phyloP scores from a whole-genome alignment of 495 filamentous ascomycete genomes.

The Pyrenopolyporus hunteri region DNA sequence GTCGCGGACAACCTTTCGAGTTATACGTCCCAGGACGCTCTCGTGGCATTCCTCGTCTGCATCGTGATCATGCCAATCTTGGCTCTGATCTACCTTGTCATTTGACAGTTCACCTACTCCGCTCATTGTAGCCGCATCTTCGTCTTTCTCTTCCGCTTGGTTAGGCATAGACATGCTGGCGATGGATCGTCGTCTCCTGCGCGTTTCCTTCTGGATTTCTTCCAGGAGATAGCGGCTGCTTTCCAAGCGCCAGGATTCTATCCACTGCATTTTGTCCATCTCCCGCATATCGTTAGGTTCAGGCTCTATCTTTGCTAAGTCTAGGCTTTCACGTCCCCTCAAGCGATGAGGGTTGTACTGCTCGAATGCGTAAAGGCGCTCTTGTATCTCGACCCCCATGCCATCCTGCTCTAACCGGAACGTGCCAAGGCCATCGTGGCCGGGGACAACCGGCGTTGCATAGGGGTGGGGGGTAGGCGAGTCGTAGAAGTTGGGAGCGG shows the following conservation, averaged over 20 bases:
- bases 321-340: conserved; percentile 69
- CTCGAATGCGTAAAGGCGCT: conserved; percentile 86
- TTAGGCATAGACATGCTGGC: conserved; percentile 24
- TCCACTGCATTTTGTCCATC: conserved; percentile 74
- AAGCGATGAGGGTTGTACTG: conserved; percentile 76
- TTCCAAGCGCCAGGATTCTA: conserved; percentile 91
- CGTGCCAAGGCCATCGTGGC: conserved; percentile 88
- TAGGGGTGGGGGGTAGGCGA: conserved; percentile 45
- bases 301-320: conserved; percentile 55
- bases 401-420: conserved; percentile 62
- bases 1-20: conserved; percentile 83
- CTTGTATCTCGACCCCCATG: conserved; percentile 63
- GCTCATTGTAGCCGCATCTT: conserved; percentile 31
- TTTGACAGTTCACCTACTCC: conserved; percentile 44
- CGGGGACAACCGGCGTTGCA: conserved; percentile 71
- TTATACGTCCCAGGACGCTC: conserved; percentile 80
- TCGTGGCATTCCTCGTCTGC: conserved; percentile 50
- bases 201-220: conserved; percentile 85
- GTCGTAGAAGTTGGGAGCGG: conserved; percentile 61
- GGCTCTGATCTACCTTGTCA: conserved; percentile 37
- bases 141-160: conserved; percentile 25
- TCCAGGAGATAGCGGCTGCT: conserved; percentile 84
- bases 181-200: conserved; percentile 59
- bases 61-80: conserved; percentile 53
- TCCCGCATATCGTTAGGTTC: conserved; percentile 65